Base-by-base conservation (phyloP, 306 rosid species). In the Acacia acuminata region DNA sequence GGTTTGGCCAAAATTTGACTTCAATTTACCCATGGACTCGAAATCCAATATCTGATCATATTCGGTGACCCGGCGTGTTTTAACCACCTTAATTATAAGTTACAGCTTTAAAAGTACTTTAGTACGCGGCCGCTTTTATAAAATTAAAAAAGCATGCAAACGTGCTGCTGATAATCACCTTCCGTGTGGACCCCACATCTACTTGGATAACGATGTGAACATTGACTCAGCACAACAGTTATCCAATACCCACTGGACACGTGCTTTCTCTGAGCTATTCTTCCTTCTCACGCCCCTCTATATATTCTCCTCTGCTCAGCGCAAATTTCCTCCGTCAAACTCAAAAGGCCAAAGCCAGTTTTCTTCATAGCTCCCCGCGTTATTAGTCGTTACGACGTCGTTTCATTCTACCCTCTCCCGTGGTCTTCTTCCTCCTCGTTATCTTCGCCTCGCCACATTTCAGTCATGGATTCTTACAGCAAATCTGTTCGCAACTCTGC, bases 391-490 rank as follows among this genome's bases (percentile, higher is more conserved):
- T 14, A 48, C 53, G 17, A 51, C 58, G 22, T 51, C 22, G 22
- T 51, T 51, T 51, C 2, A 0, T 55, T 2, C 8, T 9, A 3
- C 10, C 32, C 7, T 58, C 64, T n/a, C 2, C 25, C 60, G 6
- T 38, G 8, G 10, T 70, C 75, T 70, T 43, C 36, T 2, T 22
- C 56, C 11, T 32, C 71, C 3, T 32, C 24, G 19, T 13, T 5
- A 7, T 63, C 6, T 13, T 58, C 65, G 69, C 14, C 69, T 5
- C 42, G 42, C 42, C 42, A 15, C 17, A 5, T 34, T 19, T 8
- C 14, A 2, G 76, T 56, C 58, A 71, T 71, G 76, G 76, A 44
- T 71, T 71, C 55, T 44, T 71, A 30, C 76, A 42, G 36, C 76
- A 71, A 71, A 5, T 71, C 20, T 2, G 3, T 12, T 71, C 10